Evolutionary conservation across 202 grass and related monocot genomes (phyloP), one percentile per base, ranked within the genome.

Genomic region (Saccharum hybrid): DNA sequence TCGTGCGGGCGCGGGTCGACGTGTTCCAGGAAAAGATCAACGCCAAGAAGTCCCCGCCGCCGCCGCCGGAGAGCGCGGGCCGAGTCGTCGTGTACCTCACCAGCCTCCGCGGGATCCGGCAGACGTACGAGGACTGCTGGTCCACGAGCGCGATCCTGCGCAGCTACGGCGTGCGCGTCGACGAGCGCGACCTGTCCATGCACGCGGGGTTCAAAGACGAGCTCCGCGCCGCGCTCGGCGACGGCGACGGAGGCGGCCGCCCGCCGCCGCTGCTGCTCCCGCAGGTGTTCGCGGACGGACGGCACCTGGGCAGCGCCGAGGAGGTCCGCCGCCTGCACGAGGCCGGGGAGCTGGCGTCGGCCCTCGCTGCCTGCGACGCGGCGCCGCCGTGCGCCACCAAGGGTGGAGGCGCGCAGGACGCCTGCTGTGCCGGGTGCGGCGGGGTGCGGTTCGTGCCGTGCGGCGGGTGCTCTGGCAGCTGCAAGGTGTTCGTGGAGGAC

Each of bases 131-230:
- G 87, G 92, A 90, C 78, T 98, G 96, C 77, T 90, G 88, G 77
- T 78, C 84, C 31, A 83, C 90, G 48, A 28, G 9, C 60, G 28
- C 92, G 7, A 82, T 98, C 26, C 83, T 98, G 8, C 83, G 83
- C 16, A 13, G 87, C 79, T 95, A 90, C 66, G 86, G 83, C 68
- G 88, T 88, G 33, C 88, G 54, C 75, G 80, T 92, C 5, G 94
- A 97, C 75, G 94, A 91, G 86, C 89, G 94, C 76, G 94, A 97
- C 84, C 88, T 97, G 52, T 90, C 94, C 7, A 82, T 97, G 88
- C 94, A 97, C 78, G 90, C 83, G 10, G 88, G 86, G 23, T 97
- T 87, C 92, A 97, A 90, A 83, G 90, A 91, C 68, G 94, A 97
- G 79, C 84, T 97, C 56, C 91, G 84, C 33, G 82, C 57, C 51